These are phyloP conservation scores for Solanum corneliomulleri DNA, from an alignment of 257 asterid genomes.

Conservation along the genomic window DNA sequence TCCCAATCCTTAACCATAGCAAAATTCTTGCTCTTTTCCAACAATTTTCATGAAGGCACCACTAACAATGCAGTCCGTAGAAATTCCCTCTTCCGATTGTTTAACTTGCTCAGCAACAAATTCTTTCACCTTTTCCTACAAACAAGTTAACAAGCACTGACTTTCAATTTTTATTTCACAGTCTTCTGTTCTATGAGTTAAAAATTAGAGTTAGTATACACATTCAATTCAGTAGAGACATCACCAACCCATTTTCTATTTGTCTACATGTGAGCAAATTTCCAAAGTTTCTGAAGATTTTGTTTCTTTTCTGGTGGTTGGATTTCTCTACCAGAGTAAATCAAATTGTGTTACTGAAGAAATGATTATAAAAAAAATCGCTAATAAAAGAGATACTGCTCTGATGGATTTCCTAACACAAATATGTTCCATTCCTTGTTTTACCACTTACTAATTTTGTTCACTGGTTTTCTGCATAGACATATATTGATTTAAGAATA, in stretches of 20 bases:
- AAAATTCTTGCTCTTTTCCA: not conserved
- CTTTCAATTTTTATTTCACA: not conserved
- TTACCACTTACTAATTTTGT: not conserved
- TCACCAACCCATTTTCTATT: not conserved
- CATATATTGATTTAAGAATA: not conserved
- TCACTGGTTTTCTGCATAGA: not conserved
- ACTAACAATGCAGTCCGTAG: not conserved
- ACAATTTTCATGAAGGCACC: not conserved
- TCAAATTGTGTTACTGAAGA: not conserved
- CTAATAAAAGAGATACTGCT: not conserved
- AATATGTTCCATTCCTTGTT: not conserved
- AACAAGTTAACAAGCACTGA: not conserved
- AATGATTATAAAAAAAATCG: not conserved
- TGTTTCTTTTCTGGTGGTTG: not conserved
- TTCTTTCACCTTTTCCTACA: not conserved
- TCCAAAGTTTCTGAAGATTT: not conserved
- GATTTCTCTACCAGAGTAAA: not conserved
- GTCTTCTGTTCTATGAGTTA: not conserved
- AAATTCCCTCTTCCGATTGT: not conserved
- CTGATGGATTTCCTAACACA: not conserved
- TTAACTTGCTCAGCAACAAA: not conserved
- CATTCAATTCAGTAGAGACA: not conserved
- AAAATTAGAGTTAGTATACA: not conserved
- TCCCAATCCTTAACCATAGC: not conserved
- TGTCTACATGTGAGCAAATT: not conserved